Evolutionary conservation across 768 basidiomycete genomes (phyloP), one percentile per base, ranked within the genome.

Genomic region (Russula compacta): DNA sequence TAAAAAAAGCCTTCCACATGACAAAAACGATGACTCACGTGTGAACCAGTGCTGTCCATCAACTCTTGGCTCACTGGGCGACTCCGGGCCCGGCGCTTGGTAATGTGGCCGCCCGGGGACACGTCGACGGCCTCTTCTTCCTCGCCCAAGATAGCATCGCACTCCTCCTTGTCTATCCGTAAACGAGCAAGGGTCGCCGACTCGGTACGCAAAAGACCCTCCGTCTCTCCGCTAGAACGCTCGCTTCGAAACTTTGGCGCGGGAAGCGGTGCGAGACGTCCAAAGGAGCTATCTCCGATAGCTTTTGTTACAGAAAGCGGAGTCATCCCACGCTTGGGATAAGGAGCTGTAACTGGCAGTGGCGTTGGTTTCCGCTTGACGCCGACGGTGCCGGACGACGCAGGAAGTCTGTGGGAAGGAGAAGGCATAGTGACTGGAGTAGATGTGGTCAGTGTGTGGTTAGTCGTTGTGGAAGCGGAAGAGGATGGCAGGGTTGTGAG

Each of bases 31-130:
- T 42, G 39, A 58, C 66, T 57, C 57, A 66, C 66, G 36, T 65
- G 64, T 43, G 53, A 24, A 36, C 59, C 42, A 24, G 35, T 39
- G 56, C 73, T 72, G 55, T 69, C 67, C 48, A 54, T 75, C 71
- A 63, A 78, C 79, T 70, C 84, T 79, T 17, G 83, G 19, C 88
- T 89, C 14, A 89, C 76, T 2, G 87, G 88, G 54, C 87, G 78
- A 32, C 86, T 83, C 11, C 86, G 82, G 1, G 87, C 88, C 11
- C 88, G 82, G 58, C 87, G 79, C 71, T 91, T 90, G 42, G 77
- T 80, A 58, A 91, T 75, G 71, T 89, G 88, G 0, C 87, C 88
- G 12, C 86, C 86, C 2, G 88, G 88, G 0, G 87, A 90, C 60
- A 89, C 77, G 1, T 82, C 83, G 63, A 84, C 86, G 3, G 77